phyloP scores from a whole-genome alignment of 345 rosid genomes.

The Pugionium dolabratum region DNA sequence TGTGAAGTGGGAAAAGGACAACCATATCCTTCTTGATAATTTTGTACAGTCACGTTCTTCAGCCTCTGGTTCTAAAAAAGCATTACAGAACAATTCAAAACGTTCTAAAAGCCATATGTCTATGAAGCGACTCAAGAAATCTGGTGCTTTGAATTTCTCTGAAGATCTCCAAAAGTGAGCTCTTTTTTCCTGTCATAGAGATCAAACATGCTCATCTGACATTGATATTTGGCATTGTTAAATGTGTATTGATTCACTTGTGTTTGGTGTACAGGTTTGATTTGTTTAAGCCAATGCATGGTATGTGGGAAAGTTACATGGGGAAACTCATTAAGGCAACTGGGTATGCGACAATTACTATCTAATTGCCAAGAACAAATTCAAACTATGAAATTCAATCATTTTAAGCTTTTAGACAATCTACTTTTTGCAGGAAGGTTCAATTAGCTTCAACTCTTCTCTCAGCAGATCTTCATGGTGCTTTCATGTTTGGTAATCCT shows the following conservation, averaged over 20 bases:
- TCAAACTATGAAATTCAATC: not conserved
- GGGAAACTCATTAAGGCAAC: constrained; percentile 52
- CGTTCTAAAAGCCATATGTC: constrained; percentile 83
- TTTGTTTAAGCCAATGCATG: constrained; percentile 65
- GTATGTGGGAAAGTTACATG: constrained; percentile 68
- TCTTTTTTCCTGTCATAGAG: not conserved
- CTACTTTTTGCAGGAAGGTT: constrained; percentile 48
- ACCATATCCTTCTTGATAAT: constrained; percentile 84
- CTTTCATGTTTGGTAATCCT: constrained; percentile 56
- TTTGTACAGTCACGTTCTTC: constrained; percentile 51
- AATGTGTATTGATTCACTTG: constrained; percentile 15
- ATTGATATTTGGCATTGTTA: not conserved
- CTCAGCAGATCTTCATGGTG: constrained; percentile 70
- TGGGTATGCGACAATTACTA: constrained; percentile 45
- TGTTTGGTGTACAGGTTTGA: constrained; percentile 53
- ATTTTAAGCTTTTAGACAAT: constrained; percentile 22
- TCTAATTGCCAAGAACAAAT: too few species aligned
- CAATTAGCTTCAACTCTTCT: constrained; percentile 55
- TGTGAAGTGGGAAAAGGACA: constrained; percentile 59
- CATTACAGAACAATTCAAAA: constrained; percentile 57
- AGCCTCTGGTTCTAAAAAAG: constrained; percentile 50
- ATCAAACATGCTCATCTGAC: constrained; percentile 2
- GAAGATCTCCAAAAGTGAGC: constrained; percentile 59
- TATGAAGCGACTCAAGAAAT: constrained; percentile 68
- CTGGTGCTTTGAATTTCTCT: constrained; percentile 59